These are phyloP conservation scores for Dentipellis fragilis DNA, from an alignment of 768 basidiomycete species.

Conservation along the genomic window DNA sequence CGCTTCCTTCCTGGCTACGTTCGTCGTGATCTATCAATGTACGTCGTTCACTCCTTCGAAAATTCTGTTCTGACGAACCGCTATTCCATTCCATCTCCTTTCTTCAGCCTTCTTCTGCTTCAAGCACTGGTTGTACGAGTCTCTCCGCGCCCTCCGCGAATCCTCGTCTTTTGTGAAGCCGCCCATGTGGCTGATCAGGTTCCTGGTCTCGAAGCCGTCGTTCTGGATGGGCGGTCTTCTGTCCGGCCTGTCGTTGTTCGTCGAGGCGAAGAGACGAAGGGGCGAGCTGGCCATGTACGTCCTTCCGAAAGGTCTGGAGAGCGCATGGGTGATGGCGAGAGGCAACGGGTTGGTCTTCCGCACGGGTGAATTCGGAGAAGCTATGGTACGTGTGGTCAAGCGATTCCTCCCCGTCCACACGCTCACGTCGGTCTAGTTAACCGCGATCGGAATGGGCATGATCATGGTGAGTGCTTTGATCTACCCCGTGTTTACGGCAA, in stretches of 20 bases:
- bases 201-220: constrained; percentile 57
- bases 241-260: constrained; percentile 68
- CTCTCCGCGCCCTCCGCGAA: constrained; percentile 33
- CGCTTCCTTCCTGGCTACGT: constrained; percentile 78
- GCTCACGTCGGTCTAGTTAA: constrained; percentile 27
- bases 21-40: constrained; percentile 80
- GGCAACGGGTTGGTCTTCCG: constrained; percentile 68
- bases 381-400: constrained; percentile 33
- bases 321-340: constrained; percentile 73
- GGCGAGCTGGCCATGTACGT: constrained; percentile 90
- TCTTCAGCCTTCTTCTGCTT: constrained; percentile 50
- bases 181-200: constrained; percentile 38
- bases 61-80: background rate
- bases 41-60: constrained; percentile 14
- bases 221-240: constrained; percentile 70
- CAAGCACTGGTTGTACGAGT: constrained; percentile 48
- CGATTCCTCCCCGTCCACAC: too few relatives aligned
- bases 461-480: constrained; percentile 52
- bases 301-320: constrained; percentile 83
- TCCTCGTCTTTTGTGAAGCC: constrained; percentile 21
- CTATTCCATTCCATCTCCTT: background rate
- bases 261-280: constrained; percentile 83
- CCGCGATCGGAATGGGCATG: constrained; percentile 82
- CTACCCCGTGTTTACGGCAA: background rate
- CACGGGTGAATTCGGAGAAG: constrained; percentile 62